Evolutionary conservation across 164 flowering plant genomes (phyloP), one percentile per base, ranked within the genome.

Genomic region (Annona cherimola): DNA sequence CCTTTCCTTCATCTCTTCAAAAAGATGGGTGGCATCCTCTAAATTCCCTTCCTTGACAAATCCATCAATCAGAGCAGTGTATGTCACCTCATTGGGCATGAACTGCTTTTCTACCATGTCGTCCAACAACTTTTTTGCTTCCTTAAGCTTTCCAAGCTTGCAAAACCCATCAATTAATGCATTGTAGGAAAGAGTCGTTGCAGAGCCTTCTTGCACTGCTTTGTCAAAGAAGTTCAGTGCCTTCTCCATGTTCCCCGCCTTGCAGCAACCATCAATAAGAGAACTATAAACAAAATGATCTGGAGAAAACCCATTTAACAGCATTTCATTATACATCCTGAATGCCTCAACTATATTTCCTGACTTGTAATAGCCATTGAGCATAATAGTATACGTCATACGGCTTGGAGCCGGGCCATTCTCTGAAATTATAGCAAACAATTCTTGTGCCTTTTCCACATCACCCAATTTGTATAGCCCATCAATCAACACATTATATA

Each of bases 351-450:
- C 50, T 66, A 86, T 6, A 76, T 84, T 79, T 61, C 81, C 82
- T 20, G 84, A 77, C 80, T 88, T 88, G 86, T 92, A 88, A 64
- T 85, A 85, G 60, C 92, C 95, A 69, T 83, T 86, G 44, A 92
- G 86, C 65, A 92, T 84, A 61, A 85, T 83, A 65, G 89, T 77
- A 69, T 83, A 89, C 2, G 91, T 92, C 70, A 83, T 81, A 50
- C 16, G 64, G 69, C 85, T 86, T 11, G 84, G 91, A 42, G 78
- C 69, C 79, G 87, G 71, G 75, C 89, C 88, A 71, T 83, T 85
- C 40, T 19, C 80, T 16, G 75, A 55, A 66, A 89, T 78, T 69
- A 72, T 78, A 67, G 77, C 79, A 75, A 88, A 86, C 68, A 90
- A 60, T 35, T 84, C 75, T 78, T 80, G 81, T 41, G 95, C 95